Evolutionary conservation across 2,329 filamentous ascomycete species (phyloP), one percentile per base, ranked within the genome.

Genomic region (Plectosphaerella sp.): DNA sequence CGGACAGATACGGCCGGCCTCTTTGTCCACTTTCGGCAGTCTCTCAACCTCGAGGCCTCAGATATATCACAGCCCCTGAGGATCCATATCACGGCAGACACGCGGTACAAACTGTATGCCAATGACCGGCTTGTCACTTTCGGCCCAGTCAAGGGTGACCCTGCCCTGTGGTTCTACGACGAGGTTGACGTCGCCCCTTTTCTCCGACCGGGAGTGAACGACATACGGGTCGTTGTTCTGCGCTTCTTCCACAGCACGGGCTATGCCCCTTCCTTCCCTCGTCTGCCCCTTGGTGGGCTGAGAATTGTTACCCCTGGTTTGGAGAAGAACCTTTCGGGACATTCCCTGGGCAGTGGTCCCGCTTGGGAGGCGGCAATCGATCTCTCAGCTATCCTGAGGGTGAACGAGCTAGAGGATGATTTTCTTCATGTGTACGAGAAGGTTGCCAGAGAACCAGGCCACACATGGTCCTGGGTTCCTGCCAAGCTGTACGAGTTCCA

Each of bases 101-200:
- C 61, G 2, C 54, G 60, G 33, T 64, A 63, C 45, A 61, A 58
- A 24, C 56, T 64, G 10, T 60, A 57, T n/a, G 50, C 61, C 22
- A 64, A 63, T 49, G 47, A 54, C 2, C 22, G 47, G 3, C 50
- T 55, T 15, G 53, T 57, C 15, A 50, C 53, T 22, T 58, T 62
- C 7, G 61, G 61, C 1, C 61, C 61, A 2, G 58, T 57, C 16
- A 62, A 62, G 46, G 57, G 61, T 33, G 57, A 62, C 37, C 50
- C 49, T 3, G 45, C 47, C 15, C 54, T 59, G 7, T 63, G 61
- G 61, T 62, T 61, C 47, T 61, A 62, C 20, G 61, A 63, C 46
- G 51, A 57, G 14, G 50, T 62, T 8, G 57, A 63, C 45, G 58
- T 62, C 18, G 48, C 47, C 1, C 59, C 61, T 3, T 49, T 53